Evolutionary conservation across 2,329 filamentous ascomycete species (phyloP).

Genomic region (Aspergillus pseudoglaucus): DNA sequence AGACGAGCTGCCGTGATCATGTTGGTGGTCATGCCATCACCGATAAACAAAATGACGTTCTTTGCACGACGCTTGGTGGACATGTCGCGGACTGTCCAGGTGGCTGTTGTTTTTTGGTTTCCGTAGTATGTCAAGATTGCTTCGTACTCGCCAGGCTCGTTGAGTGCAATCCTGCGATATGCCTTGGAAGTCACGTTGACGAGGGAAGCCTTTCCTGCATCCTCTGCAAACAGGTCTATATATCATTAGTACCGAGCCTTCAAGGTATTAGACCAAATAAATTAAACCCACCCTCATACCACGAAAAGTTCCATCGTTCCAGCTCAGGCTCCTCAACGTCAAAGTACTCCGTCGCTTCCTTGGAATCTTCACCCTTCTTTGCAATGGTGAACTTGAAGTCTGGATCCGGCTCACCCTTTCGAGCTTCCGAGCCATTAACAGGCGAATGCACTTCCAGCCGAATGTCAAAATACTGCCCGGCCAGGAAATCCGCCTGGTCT

Average conservation of each 20-base stretch:
- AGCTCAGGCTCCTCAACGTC: conserved; percentile 62
- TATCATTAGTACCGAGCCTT: neutral
- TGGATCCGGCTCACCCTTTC: conserved; percentile 59
- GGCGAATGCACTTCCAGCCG: conserved; percentile 76
- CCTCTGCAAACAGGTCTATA: conserved; percentile 66
- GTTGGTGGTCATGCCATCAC: conserved; percentile 54
- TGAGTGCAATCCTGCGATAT: conserved; percentile 67
- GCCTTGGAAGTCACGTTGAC: conserved; percentile 77
- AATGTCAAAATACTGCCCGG: conserved; percentile 78
- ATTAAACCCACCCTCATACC: conserved; percentile 59
- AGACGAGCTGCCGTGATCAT: conserved; percentile 62
- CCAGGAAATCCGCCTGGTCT: conserved; percentile 69
- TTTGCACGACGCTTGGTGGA: conserved; percentile 67
- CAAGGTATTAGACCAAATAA: no score
- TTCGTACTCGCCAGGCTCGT: conserved; percentile 72
- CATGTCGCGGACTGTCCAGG: conserved; percentile 70
- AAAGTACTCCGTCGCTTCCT: conserved; percentile 61
- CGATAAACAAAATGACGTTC: conserved; percentile 81
- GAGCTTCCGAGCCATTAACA: conserved; percentile 74
- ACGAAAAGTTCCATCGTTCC: conserved; percentile 77
- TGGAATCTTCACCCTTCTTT: conserved; percentile 52
- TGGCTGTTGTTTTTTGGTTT: conserved; percentile 62
- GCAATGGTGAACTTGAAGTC: conserved; percentile 69
- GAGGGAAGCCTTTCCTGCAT: conserved; percentile 60
- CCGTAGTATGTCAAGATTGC: conserved; percentile 72